Evolutionary conservation across 805 yeast species (phyloP).

Genomic region (Komagataella ulmi): DNA sequence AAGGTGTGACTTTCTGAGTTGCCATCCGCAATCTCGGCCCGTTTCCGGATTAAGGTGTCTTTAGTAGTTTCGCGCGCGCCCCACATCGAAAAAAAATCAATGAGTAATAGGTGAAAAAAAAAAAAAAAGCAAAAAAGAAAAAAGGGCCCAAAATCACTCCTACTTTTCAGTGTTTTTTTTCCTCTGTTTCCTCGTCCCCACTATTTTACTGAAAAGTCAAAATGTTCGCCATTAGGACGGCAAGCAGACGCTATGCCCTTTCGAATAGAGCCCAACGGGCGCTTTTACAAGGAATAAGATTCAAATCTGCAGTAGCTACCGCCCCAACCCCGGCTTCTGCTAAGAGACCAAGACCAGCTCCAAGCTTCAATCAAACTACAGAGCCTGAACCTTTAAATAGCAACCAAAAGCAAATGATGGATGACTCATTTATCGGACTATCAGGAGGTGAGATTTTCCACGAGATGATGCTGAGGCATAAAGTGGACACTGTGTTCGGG

Average conservation of each 20-base stretch:
- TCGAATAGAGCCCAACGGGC: not conserved
- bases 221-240: not conserved
- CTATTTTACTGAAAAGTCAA: not conserved
- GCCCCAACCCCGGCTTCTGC: slow-evolving; percentile 8
- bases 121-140: no score
- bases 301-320: not conserved
- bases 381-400: slow-evolving; percentile 9
- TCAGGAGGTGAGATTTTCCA: slow-evolving; percentile 99
- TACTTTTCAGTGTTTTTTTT: not conserved
- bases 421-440: slow-evolving; percentile 83
- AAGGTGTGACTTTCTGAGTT: not conserved
- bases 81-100: not conserved
- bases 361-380: slow-evolving; percentile 29
- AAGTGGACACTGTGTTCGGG: slow-evolving; percentile 92
- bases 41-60: not conserved
- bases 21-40: not conserved
- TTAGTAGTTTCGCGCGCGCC: not conserved
- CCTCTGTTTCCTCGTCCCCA: not conserved
- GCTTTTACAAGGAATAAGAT: not conserved
- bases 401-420: slow-evolving; percentile 27
- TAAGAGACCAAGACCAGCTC: slow-evolving; percentile 27
- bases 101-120: not conserved
- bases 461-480: slow-evolving; percentile 95
- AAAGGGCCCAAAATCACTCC: not conserved
- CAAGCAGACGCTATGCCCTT: not conserved